Base-by-base conservation (phyloP, 176 grass and related monocot species). In the Avena insularis region DNA sequence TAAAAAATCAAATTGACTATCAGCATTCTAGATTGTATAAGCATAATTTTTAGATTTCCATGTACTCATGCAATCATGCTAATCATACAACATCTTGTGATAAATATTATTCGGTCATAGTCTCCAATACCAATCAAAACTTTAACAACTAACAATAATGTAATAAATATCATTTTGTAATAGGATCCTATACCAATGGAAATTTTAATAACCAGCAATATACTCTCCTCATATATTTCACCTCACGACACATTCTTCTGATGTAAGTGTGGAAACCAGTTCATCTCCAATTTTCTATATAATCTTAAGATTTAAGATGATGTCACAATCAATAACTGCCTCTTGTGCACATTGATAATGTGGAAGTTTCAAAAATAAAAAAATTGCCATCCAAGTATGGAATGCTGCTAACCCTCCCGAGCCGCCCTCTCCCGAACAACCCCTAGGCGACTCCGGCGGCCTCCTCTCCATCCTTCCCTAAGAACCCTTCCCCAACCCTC, bases 211-310 rank as follows among this genome's bases (percentile, higher is more conserved):
- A 14, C 70, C 20, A 73, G 43, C 20, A 73, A 23, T 73, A 47
- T 75, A 75, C 23, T 75, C 46, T 71, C 16, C 36, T 75, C n/a
- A 72, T 74, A 74, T 48, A 74, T 49, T 49, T 74, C n/a, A 50
- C 68, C 68, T 71, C 36, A 29, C 46, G 31, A 51, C 21, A 29
- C 14, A 71, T 47, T 74, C 12, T 49, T 14, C 45, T 45, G 25
- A 2, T 49, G 2, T 49, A 74, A 49, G 36, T 71, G 64, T 35
- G 67, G 36, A 71, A 40, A 35, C 35, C 17, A 19, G 8, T 40
- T 69, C 33, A 69, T 69, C 31, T 68, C 62, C 35, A 35, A 35
- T 35, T 35, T 31, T 67, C 62, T 33, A 35, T 68, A 68, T 43
- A 38, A 71, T 71, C 8, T 20, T 9, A 70, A 70, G 33, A 70